Evolutionary conservation across 805 yeast genomes (phyloP).

Genomic region (Spathaspora boniae): DNA sequence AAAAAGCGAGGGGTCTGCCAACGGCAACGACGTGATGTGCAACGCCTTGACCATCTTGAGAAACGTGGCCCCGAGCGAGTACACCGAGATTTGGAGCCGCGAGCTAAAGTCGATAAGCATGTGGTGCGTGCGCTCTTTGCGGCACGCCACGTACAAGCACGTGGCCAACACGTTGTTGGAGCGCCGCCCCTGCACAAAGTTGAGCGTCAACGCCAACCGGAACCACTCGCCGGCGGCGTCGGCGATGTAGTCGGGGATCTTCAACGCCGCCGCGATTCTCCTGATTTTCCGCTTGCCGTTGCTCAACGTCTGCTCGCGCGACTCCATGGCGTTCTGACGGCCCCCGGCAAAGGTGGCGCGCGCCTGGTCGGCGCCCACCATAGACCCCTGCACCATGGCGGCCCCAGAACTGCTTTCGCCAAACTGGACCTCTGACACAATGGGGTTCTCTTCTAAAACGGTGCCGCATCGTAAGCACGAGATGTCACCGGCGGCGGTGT

Average conservation of each 20-base stretch:
- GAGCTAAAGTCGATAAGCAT: constrained; percentile 96
- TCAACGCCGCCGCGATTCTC: constrained; percentile 73
- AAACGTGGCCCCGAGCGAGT: constrained; percentile 93
- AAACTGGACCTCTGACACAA: constrained; percentile 92
- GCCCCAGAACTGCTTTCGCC: constrained; percentile 93
- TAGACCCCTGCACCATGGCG: constrained; percentile 92
- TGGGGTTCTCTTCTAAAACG: constrained; percentile 88
- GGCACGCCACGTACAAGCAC: constrained; percentile 91
- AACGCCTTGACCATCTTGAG: constrained; percentile 86
- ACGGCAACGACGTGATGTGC: constrained; percentile 72
- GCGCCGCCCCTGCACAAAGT: constrained; percentile 95
- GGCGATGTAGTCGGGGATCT: constrained; percentile 78
- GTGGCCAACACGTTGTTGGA: constrained; percentile 95
- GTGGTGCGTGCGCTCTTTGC: constrained; percentile 86
- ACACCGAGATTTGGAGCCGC: constrained; percentile 84
- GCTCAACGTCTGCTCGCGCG: constrained; percentile 83
- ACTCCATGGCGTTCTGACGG: constrained; percentile 72
- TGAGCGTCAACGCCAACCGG: constrained; percentile 76
- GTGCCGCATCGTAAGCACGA: constrained; percentile 83
- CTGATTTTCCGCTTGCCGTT: constrained; percentile 79
- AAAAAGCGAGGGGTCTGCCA: constrained; percentile 91
- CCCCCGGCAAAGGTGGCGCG: constrained; percentile 64
- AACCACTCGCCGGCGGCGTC: constrained; percentile 91
- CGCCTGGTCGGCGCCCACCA: constrained; percentile 82
- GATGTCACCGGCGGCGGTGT: constrained; percentile 58